Conservation (phyloP, 805 yeast species). For the Hanseniaspora osmophila region DNA sequence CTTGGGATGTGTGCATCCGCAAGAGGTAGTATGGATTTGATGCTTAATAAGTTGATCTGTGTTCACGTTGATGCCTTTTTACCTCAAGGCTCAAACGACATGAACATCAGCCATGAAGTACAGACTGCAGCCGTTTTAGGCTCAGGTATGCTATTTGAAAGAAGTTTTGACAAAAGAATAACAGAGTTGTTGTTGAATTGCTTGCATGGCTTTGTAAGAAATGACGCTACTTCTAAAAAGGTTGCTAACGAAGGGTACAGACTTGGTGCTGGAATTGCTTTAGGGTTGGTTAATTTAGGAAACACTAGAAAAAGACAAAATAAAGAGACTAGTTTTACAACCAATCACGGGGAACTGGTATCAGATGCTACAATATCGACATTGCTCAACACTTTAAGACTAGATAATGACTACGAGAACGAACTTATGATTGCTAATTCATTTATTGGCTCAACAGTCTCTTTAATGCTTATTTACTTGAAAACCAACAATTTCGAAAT, state of each 20-base stretch:
- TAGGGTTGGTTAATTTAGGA: slow-evolving; percentile 76
- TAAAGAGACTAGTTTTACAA: not conserved
- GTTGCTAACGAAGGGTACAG: slow-evolving; percentile 67
- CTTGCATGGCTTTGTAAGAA: slow-evolving; percentile 33
- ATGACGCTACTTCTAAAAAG: slow-evolving; percentile 38
- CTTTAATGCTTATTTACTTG: slow-evolving; percentile 60
- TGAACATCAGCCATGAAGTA: slow-evolving; percentile 68
- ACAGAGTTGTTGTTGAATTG: slow-evolving; percentile 66
- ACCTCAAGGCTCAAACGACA: slow-evolving; percentile 81
- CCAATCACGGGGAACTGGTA: not conserved
- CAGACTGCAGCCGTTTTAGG: slow-evolving; percentile 90
- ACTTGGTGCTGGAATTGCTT: slow-evolving; percentile 73
- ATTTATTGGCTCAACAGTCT: slow-evolving; percentile 60
- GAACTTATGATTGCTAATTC: slow-evolving; percentile 46
- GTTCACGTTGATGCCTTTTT: slow-evolving; percentile 86
- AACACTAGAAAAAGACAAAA: slow-evolving; percentile 32
- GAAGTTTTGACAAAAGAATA: slow-evolving; percentile 73
- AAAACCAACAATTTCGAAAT: slow-evolving; percentile 46
- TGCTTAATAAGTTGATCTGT: slow-evolving; percentile 76
- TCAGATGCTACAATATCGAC: slow-evolving; percentile 53
- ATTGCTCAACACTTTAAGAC: slow-evolving; percentile 41
- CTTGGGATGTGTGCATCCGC: slow-evolving; percentile 89
- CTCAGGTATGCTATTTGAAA: slow-evolving; percentile 69
- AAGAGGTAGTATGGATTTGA: slow-evolving; percentile 69
- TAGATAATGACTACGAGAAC: slow-evolving; percentile 50